Conservation (phyloP, 768 basidiomycete genomes). For the Arthromyces matolae region DNA sequence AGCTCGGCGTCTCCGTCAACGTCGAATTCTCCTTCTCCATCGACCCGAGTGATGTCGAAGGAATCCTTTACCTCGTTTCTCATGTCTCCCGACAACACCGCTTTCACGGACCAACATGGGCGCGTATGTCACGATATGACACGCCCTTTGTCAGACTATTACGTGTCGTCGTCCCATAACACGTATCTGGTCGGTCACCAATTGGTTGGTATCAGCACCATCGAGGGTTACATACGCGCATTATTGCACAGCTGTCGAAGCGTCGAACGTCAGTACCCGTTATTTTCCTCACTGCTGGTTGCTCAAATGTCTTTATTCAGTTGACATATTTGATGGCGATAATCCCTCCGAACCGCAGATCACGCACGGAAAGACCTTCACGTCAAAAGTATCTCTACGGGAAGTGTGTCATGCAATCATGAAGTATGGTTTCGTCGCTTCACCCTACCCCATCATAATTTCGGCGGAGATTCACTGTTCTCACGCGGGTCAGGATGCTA, state of each 20-base stretch:
- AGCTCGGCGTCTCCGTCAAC: constrained; percentile 24
- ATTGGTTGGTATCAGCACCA: constrained; percentile 81
- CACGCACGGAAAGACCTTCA: constrained; percentile 93
- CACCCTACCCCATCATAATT: constrained; percentile 93
- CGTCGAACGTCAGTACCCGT: constrained; percentile 70
- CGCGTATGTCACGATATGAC: constrained; percentile 82
- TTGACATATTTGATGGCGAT: constrained; percentile 91
- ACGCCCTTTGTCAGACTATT: constrained; percentile 82
- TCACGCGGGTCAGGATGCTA: constrained; percentile 49
- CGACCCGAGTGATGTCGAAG: constrained; percentile 38
- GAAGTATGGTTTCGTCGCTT: constrained; percentile 91
- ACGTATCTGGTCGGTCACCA: constrained; percentile 86
- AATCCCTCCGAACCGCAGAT: constrained; percentile 64
- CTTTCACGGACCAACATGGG: constrained; percentile 40
- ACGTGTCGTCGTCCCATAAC: constrained; percentile 88
- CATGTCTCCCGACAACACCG: constrained; percentile 72
- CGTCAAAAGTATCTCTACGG: constrained; percentile 77
- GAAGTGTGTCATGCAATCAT: constrained; percentile 83
- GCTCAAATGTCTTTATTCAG: constrained; percentile 37
- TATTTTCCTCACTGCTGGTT: background rate
- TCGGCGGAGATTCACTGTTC: constrained; percentile 95
- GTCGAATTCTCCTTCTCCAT: constrained; percentile 1
- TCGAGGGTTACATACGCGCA: constrained; percentile 93
- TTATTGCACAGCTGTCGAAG: constrained; percentile 86
- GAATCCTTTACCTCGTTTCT: constrained; percentile 80